Evolutionary conservation across 768 basidiomycete species (phyloP), one percentile per base, ranked within the genome.

Genomic region (Pleurotus cornucopiae): DNA sequence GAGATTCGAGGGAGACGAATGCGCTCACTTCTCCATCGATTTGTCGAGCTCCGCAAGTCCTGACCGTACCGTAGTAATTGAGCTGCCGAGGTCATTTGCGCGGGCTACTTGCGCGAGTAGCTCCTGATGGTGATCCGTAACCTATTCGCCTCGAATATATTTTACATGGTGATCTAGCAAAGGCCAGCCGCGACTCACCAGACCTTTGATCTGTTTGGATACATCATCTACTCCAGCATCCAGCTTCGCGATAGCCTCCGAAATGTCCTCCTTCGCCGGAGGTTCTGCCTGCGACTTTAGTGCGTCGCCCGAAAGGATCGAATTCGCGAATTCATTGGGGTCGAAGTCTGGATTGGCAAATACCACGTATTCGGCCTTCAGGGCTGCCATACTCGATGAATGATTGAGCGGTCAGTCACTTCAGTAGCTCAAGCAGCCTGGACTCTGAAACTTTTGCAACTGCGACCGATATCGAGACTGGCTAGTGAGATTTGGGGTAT

Each of bases 161-260:
- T 55, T 53, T 51, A 62, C 54, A 46, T 40, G 54, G 49, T 47
- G 56, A 46, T 61, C 37, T 49, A 54, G 46, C 25, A 39, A 18
- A 46, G 51, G 41, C 18, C 7, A 14, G 30, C 23, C 49, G 54
- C 37, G 5, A 73, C 86, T 61, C 57, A 95, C 94, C 70, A 96
- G 76, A 46, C 76, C 78, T 70, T 89, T 90, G 51, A 98, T 87
- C 69, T 98, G 93, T 67, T 88, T 91, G 23, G 88, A 86, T 16
- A 96, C 86, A 69, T 98, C 94, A 40, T 98, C 96, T 57, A 98
- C 88, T 0, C 87, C 90, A 64, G 86, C 81, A 58, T 86, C 89
- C 3, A 99, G 77, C 68, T 91, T 94, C 5, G 91, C 86, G 25
- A 98, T 87, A 2, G 93, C 92, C 2, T 91, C 81, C 2, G 91